phyloP scores from a whole-genome alignment of 2,329 filamentous ascomycete genomes.

The Elsinoe necatrix region DNA sequence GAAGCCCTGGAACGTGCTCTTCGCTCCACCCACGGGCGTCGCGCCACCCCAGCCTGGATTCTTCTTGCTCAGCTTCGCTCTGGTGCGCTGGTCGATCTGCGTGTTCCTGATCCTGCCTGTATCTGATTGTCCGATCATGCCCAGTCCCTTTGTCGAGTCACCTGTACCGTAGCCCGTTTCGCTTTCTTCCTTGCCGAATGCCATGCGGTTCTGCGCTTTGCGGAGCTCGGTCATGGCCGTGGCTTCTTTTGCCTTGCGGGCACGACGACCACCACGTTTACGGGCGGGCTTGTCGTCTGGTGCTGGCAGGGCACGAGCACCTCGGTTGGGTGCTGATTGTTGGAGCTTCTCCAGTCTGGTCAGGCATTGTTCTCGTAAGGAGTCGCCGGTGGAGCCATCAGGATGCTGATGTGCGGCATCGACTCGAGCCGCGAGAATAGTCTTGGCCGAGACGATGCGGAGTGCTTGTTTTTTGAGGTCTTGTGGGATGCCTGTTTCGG shows the following conservation, averaged over 20 bases:
- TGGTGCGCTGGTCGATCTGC: slow-evolving; percentile 87
- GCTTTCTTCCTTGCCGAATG: slow-evolving; percentile 89
- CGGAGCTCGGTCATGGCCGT: slow-evolving; percentile 93
- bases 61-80: slow-evolving; percentile 87
- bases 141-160: slow-evolving; percentile 76
- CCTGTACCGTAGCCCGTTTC: slow-evolving; percentile 86
- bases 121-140: slow-evolving; percentile 86
- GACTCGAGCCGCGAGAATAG: slow-evolving; percentile 84
- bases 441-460: slow-evolving; percentile 87
- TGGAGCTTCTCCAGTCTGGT: slow-evolving; percentile 87
- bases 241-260: slow-evolving; percentile 91
- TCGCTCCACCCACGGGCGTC: slow-evolving; percentile 49
- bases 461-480: slow-evolving; percentile 90
- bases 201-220: slow-evolving; percentile 93
- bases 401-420: slow-evolving; percentile 75
- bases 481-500: slow-evolving; percentile 57
- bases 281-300: slow-evolving; percentile 92
- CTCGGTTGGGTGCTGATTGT: slow-evolving; percentile 83
- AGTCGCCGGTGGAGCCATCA: slow-evolving; percentile 74
- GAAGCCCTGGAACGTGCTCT: slow-evolving; percentile 75
- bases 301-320: slow-evolving; percentile 73
- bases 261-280: slow-evolving; percentile 83
- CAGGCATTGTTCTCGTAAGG: slow-evolving; percentile 72
- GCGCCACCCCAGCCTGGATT: slow-evolving; percentile 86
- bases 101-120: slow-evolving; percentile 81